These are phyloP conservation scores for Fusarium mundagurra DNA, from an alignment of 2,329 filamentous ascomycete species.

Conservation along the genomic window DNA sequence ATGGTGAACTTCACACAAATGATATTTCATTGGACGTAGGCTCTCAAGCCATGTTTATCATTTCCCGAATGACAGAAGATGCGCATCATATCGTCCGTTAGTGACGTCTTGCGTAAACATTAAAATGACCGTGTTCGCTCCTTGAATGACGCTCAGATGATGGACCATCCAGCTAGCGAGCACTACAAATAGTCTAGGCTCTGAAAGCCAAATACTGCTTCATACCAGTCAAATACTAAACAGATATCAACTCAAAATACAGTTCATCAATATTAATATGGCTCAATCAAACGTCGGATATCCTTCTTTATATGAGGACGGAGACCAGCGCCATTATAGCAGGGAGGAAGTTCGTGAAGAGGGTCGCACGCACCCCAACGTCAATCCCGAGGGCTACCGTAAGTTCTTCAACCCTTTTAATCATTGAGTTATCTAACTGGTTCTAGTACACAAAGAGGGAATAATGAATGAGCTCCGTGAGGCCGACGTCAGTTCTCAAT, in stretches of 20 bases:
- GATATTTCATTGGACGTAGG: not conserved
- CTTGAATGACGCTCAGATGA: conserved; percentile 29
- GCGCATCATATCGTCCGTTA: not conserved
- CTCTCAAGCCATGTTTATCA: not conserved
- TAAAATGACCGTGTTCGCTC: not conserved
- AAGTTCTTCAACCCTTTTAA: not conserved
- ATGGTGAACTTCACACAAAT: not conserved
- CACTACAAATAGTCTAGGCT: not conserved
- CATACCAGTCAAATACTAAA: not conserved
- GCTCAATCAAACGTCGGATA: conserved; percentile 23
- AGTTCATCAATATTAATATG: not conserved
- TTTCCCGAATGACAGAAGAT: not conserved
- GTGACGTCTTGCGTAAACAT: conserved; percentile 13
- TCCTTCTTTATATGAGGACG: conserved; percentile 14
- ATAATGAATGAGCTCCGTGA: conserved; percentile 26
- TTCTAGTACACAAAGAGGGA: conserved; percentile 7
- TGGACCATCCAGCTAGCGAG: not conserved
- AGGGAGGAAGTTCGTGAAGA: not conserved
- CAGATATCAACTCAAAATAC: not conserved
- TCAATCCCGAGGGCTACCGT: conserved; percentile 26
- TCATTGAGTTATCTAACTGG: not conserved
- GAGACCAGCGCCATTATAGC: conserved; percentile 27
- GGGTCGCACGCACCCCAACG: not conserved
- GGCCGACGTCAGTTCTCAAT: not conserved
- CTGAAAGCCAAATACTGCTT: not conserved